Evolutionary conservation across 1,284 basidiomycete genomes (phyloP).

Genomic region (Polyporus tsugae): DNA sequence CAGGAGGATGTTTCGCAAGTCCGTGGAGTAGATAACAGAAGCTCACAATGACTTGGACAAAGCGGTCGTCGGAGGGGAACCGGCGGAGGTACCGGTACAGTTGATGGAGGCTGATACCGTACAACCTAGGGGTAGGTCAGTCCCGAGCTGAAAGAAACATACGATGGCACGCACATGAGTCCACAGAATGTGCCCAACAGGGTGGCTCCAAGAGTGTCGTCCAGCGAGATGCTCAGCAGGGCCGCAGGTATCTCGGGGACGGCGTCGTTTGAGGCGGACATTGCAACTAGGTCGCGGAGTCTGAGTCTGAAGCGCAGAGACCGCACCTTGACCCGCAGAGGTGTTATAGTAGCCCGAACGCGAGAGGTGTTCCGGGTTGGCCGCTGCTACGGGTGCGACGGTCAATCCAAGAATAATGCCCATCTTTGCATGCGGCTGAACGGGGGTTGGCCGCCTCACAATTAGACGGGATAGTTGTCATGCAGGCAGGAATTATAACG

Average conservation of each 20-base stretch:
- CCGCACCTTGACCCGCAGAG: neutral
- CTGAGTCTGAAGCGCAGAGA: neutral
- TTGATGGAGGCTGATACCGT: slow-evolving; percentile 1
- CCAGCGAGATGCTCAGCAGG: neutral
- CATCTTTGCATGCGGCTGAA: neutral
- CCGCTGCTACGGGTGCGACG: neutral
- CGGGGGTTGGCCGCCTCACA: neutral
- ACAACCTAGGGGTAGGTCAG: neutral
- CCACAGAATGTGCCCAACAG: neutral
- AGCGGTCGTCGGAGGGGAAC: neutral
- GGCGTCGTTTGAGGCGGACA: neutral
- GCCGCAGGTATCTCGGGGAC: neutral
- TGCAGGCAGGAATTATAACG: neutral
- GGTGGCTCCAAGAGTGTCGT: neutral
- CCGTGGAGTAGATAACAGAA: neutral
- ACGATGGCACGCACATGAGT: neutral
- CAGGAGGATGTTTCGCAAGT: neutral
- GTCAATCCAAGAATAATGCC: neutral
- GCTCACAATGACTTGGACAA: slow-evolving; percentile 2
- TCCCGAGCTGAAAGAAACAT: neutral
- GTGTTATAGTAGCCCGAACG: neutral
- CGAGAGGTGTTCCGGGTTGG: neutral
- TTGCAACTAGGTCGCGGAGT: neutral
- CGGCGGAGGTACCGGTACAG: neutral
- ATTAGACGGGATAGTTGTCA: neutral